phyloP scores from a whole-genome alignment of 495 filamentous ascomycete genomes.

The Neurospora sp. region DNA sequence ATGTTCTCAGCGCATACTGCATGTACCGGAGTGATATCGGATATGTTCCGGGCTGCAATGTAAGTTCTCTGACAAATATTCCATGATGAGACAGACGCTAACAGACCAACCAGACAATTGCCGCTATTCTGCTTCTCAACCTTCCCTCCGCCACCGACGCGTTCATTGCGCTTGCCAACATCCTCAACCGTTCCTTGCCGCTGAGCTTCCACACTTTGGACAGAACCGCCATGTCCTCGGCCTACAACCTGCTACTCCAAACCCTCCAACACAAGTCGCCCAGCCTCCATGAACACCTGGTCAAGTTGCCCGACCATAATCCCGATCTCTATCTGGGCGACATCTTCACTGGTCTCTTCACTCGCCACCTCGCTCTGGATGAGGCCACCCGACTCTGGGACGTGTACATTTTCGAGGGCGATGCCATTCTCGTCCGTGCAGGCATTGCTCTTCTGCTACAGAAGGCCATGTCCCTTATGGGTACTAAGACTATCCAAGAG shows the following conservation, averaged over 20 bases:
- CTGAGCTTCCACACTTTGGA: slow-evolving; percentile 81
- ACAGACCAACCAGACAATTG: slow-evolving; percentile 51
- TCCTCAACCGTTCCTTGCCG: slow-evolving; percentile 79
- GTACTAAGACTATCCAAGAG: slow-evolving; percentile 22
- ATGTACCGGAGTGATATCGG: slow-evolving; percentile 95
- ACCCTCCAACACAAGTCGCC: slow-evolving; percentile 65
- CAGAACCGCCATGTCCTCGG: slow-evolving; percentile 56
- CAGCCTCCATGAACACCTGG: slow-evolving; percentile 58
- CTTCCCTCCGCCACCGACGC: slow-evolving; percentile 58
- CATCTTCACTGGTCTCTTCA: slow-evolving; percentile 45
- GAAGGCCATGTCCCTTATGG: slow-evolving; percentile 32
- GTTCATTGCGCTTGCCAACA: slow-evolving; percentile 80
- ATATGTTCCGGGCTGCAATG: slow-evolving; percentile 78
- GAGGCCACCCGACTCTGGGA: slow-evolving; percentile 78
- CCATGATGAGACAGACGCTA: slow-evolving; percentile 6
- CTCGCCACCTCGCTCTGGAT: slow-evolving; percentile 52
- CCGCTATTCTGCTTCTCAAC: slow-evolving; percentile 77
- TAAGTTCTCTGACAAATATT: slow-evolving; percentile 28
- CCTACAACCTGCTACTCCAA: slow-evolving; percentile 61
- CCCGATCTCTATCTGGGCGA: slow-evolving; percentile 41
- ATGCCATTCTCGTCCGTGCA: slow-evolving; percentile 67
- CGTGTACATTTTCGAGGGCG: slow-evolving; percentile 89
- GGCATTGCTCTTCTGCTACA: slow-evolving; percentile 59
- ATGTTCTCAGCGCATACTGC: slow-evolving; percentile 79
- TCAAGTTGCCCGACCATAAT: slow-evolving; percentile 29